phyloP scores from a whole-genome alignment of 179 eudicot genomes.

The Gypsophila paniculata region DNA sequence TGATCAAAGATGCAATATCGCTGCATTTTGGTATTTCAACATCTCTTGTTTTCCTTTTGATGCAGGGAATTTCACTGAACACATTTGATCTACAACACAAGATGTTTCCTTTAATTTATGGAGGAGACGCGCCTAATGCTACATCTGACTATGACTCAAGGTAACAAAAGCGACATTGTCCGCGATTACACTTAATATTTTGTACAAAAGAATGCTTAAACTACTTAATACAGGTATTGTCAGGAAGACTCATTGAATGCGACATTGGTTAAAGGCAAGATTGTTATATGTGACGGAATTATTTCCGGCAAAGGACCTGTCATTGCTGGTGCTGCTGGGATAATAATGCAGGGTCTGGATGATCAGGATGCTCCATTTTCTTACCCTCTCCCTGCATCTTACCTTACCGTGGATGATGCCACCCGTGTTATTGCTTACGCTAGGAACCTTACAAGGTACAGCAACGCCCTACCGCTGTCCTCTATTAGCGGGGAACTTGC shows the following conservation, averaged over 20 bases:
- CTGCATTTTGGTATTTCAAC: too few species aligned
- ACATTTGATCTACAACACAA: conserved; percentile 24
- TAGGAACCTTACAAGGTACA: conserved; percentile 25
- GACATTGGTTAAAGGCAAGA: conserved; percentile 28
- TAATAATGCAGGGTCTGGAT: conserved; percentile 14
- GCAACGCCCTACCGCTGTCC: too few species aligned
- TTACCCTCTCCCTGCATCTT: conserved; percentile 26
- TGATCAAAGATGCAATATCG: too few species aligned
- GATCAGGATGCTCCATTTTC: background rate
- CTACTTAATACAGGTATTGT: too few species aligned
- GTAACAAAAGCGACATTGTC: too few species aligned
- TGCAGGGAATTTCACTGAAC: conserved; percentile 27
- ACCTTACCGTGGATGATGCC: conserved; percentile 11
- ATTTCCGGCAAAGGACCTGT: background rate
- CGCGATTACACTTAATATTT: too few species aligned
- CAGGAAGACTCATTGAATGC: background rate
- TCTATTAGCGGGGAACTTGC: too few species aligned
- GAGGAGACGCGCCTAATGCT: conserved; percentile 24
- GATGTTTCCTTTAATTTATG: conserved; percentile 28
- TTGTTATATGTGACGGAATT: conserved; percentile 23
- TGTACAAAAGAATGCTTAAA: too few species aligned
- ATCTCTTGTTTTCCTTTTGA: too few species aligned
- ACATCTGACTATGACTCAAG: background rate
- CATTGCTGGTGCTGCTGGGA: conserved; percentile 23
- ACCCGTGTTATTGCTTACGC: conserved; percentile 20